Evolutionary conservation across 768 basidiomycete species (phyloP), one percentile per base, ranked within the genome.

Genomic region (Hygrocybe punicea): DNA sequence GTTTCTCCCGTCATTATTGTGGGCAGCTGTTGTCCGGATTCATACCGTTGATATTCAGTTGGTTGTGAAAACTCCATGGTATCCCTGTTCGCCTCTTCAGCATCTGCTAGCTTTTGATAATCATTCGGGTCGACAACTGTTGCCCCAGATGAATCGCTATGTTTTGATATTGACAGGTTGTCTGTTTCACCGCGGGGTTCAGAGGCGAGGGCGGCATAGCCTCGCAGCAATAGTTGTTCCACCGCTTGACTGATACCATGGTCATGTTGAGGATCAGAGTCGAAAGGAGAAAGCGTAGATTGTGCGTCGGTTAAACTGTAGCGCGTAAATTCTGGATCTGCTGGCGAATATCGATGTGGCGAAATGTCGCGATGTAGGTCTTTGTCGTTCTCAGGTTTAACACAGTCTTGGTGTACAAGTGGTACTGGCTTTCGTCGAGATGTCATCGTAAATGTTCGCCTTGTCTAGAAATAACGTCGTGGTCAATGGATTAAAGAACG

Each of bases 1-100:
- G 84, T 85, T 67, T 86, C 84, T 35, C 84, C 84, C 7, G 85
- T 86, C 54, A 81, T 74, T 39, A 86, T 86, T 0, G 85, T 84
- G 36, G 75, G 80, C 14, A 86, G 72, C 51, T 76, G 76, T 63
- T 85, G 83, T 3, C 84, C 84, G 21, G 82, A 84, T 54, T 83
- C 78, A 60, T 86, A 86, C 53, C 77, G 79, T 29, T 64, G 66
- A 53, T 77, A 78, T 52, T 69, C 5, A n/a, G 33, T 16, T 21
- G 48, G 23, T 8, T 29, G 48, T 25, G 25, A 8, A 34, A 24
- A 34, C 16, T 33, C 33, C 16, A 25, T 16, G 29, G 14, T 16
- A 50, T 5, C 7, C 48, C 10, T 6, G 29, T n/a, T 50, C 48
- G 25, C 14, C 29, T 35, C 4, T 16, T 50, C 48, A 13, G 11